A percentile compares a stretch with the other conserved stretches of the same genome.
phyloP scores from a whole-genome alignment of 441 rosid species.

The Kokia cookei region DNA sequence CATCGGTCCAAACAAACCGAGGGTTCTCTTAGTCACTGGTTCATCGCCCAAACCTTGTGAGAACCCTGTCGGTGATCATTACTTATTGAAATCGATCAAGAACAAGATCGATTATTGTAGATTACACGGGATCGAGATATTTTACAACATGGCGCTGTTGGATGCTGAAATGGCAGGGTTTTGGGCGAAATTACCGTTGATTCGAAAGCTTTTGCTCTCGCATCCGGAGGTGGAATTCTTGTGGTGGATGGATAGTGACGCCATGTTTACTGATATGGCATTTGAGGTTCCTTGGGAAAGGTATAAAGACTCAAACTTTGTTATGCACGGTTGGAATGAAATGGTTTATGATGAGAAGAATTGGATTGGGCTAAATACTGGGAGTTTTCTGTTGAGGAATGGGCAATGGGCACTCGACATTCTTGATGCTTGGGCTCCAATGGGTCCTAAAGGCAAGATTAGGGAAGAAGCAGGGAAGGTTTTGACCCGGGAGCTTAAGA shows the following conservation, averaged over 20 bases:
- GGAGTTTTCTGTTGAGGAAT: conserved; percentile 77
- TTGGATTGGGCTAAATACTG: conserved; percentile 88
- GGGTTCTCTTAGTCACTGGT: conserved; percentile 87
- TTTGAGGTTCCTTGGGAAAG: conserved; percentile 96
- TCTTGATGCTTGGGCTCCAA: conserved; percentile 80
- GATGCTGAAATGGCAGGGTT: conserved; percentile 95
- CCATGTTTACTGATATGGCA: conserved; percentile 92
- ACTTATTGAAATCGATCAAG: conserved; percentile 77
- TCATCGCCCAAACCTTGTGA: conserved; percentile 94
- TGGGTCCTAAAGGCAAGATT: conserved; percentile 86
- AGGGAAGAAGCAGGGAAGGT: conserved; percentile 82
- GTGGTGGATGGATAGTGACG: conserved; percentile 99
- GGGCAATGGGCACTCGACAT: conserved; percentile 80
- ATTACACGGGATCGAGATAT: conserved; percentile 76
- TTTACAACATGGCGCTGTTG: conserved; percentile 75
- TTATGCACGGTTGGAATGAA: conserved; percentile 94
- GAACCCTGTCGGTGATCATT: conserved; percentile 91
- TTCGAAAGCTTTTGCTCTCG: conserved; percentile 61
- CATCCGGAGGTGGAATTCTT: conserved; percentile 87
- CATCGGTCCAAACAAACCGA: conserved; percentile 54
- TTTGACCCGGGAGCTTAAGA: conserved; percentile 70
- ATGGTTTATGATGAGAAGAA: conserved; percentile 84
- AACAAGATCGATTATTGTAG: conserved; percentile 93
- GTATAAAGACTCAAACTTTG: conserved; percentile 69
- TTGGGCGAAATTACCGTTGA: conserved; percentile 92